phyloP scores from a whole-genome alignment of 1,284 basidiomycete genomes.

The Rhizopogon hawkerae region DNA sequence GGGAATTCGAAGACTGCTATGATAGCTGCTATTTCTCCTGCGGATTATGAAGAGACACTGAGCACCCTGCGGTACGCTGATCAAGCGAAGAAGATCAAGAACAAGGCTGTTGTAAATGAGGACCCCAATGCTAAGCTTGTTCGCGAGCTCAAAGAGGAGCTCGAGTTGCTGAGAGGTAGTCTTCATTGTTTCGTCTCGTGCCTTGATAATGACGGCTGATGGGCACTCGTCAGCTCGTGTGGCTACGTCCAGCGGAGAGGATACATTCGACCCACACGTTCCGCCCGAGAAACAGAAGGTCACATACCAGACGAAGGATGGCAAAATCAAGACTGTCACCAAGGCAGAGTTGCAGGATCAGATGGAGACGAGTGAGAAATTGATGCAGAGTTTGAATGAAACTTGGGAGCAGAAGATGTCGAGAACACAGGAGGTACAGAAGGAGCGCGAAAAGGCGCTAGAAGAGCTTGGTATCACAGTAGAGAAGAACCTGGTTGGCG shows the following conservation, averaged over 20 bases:
- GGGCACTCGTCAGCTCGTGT: slow-evolving; percentile 52
- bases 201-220: slow-evolving; percentile 4
- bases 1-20: slow-evolving; percentile 94
- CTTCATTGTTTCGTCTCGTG: not conserved
- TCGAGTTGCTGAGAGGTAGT: slow-evolving; percentile 79
- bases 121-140: slow-evolving; percentile 99
- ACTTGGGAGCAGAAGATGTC: slow-evolving; percentile 97
- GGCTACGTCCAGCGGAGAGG: slow-evolving; percentile 56
- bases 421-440: slow-evolving; percentile 91
- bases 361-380: slow-evolving; percentile 91
- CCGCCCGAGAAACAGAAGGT: slow-evolving; percentile 95
- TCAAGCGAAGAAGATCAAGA: slow-evolving; percentile 99
- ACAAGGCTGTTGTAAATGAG: slow-evolving; percentile 98
- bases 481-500: slow-evolving; percentile 91
- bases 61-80: slow-evolving; percentile 95
- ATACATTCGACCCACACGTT: slow-evolving; percentile 78
- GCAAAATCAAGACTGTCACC: slow-evolving; percentile 90
- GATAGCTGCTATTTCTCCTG: slow-evolving; percentile 97
- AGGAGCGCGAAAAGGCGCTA: slow-evolving; percentile 91
- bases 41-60: slow-evolving; percentile 96
- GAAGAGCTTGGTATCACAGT: slow-evolving; percentile 97
- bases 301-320: slow-evolving; percentile 88
- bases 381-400: slow-evolving; percentile 94
- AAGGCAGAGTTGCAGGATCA: slow-evolving; percentile 97
- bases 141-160: slow-evolving; percentile 95